Conservation (phyloP, 139 green algal species). For the Astrephomene gubernaculifera region DNA sequence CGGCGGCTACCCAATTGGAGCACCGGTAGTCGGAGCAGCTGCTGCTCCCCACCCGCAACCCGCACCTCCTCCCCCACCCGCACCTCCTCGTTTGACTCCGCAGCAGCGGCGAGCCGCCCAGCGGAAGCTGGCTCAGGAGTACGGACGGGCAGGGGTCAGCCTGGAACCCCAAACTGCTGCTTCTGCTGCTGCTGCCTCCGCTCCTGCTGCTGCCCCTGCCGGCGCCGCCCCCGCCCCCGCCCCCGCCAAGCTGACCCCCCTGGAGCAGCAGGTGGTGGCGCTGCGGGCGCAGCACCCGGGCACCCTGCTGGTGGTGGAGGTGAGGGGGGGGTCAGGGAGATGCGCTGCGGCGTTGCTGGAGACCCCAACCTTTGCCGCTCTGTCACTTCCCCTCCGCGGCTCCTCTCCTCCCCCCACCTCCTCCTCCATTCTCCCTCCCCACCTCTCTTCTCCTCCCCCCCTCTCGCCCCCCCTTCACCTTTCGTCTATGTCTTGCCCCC, state of each 20-base stretch:
- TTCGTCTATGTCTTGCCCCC: too few relatives aligned
- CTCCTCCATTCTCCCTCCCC: too few relatives aligned
- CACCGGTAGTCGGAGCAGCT: neutral
- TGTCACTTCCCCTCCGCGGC: too few relatives aligned
- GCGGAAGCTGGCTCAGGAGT: constrained; percentile 1
- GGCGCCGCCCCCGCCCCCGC: neutral
- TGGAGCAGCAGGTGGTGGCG: constrained; percentile 78
- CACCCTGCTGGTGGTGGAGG: constrained; percentile 86
- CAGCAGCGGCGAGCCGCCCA: neutral
- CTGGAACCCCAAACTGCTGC: neutral
- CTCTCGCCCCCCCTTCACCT: too few relatives aligned
- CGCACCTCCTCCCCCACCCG: neutral
- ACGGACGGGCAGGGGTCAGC: neutral
- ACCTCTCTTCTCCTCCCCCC: too few relatives aligned
- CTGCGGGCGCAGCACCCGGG: constrained; percentile 75
- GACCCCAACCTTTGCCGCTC: too few relatives aligned
- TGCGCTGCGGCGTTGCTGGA: too few relatives aligned
- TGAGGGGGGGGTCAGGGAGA: too few relatives aligned
- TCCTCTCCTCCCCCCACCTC: too few relatives aligned
- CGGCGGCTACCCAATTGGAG: neutral
- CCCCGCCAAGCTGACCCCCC: constrained; percentile 73
- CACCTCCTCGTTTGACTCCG: neutral
- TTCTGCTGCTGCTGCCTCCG: neutral
- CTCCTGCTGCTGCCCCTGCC: neutral
- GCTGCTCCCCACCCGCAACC: neutral